Percentiles rank a stretch among this genome's conserved stretches.
Evolutionary conservation across 1,284 basidiomycete genomes (phyloP).

Genomic region (Cryptococcus floricola): DNA sequence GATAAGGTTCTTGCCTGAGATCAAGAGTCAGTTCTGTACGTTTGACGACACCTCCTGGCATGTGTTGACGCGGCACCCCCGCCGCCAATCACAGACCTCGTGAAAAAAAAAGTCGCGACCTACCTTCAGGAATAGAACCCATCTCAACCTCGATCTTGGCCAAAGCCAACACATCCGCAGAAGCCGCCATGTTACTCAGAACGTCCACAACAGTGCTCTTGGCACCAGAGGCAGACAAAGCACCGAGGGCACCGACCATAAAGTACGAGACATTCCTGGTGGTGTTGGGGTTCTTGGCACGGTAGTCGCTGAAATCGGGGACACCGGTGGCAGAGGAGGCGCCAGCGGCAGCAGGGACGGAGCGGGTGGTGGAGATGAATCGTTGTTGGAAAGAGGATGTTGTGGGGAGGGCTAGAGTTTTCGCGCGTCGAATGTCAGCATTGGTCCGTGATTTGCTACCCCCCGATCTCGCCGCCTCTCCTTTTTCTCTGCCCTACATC

Average conservation of each 20-base stretch:
- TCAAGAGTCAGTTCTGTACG: not conserved
- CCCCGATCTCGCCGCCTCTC: not conserved
- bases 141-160: slow-evolving; percentile 98
- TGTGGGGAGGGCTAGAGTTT: slow-evolving; percentile 48
- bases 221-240: slow-evolving; percentile 88
- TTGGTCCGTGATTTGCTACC: not conserved
- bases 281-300: slow-evolving; percentile 61
- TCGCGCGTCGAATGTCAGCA: not conserved
- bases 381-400: slow-evolving; percentile 58
- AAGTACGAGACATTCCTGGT: slow-evolving; percentile 92
- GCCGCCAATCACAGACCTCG: too few species aligned
- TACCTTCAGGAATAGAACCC: slow-evolving; percentile 88
- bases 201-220: slow-evolving; percentile 94
- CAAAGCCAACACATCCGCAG: slow-evolving; percentile 94
- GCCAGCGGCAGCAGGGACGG: slow-evolving; percentile 40
- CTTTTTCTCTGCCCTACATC: not conserved
- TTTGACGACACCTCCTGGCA: not conserved
- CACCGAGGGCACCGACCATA: slow-evolving; percentile 93
- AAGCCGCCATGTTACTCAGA: slow-evolving; percentile 92
- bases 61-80: slow-evolving; percentile 5
- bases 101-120: slow-evolving; percentile 50
- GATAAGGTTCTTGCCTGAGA: slow-evolving; percentile 59
- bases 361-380: slow-evolving; percentile 55
- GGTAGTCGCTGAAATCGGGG: slow-evolving; percentile 84
- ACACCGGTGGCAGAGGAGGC: slow-evolving; percentile 57